Percentiles rank a stretch among this genome's conserved stretches.
These are phyloP conservation scores for Globisporangium ultimum DNA, from an alignment of 352 stramenopile species.

Conservation along the genomic window DNA sequence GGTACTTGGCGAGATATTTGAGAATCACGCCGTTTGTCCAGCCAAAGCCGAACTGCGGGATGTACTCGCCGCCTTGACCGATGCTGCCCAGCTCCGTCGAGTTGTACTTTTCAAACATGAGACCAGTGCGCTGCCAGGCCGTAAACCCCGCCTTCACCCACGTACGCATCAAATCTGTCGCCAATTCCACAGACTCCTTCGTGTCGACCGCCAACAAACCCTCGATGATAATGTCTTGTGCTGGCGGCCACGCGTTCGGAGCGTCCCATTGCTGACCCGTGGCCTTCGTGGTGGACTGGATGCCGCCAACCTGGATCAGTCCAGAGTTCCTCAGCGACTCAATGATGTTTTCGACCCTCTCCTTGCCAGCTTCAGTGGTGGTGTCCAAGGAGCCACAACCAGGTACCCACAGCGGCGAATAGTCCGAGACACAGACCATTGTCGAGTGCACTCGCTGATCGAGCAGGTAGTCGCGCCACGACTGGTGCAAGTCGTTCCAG, in stretches of 20 bases:
- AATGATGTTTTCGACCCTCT: conserved; percentile 47
- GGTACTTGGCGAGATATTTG: conserved; percentile 39
- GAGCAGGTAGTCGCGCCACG: conserved; percentile 73
- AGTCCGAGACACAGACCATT: conserved; percentile 61
- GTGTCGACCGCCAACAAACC: conserved; percentile 58
- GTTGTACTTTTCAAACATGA: conserved; percentile 86
- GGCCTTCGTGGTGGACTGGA: conserved; percentile 61
- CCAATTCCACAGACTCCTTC: conserved; percentile 42
- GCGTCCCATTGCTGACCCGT: conserved; percentile 86
- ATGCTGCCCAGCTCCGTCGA: conserved; percentile 25
- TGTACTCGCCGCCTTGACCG: conserved; percentile 52
- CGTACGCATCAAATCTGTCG: conserved; percentile 42
- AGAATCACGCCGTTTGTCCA: conserved; percentile 58
- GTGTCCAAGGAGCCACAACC: conserved; percentile 36
- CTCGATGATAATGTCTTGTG: conserved; percentile 80
- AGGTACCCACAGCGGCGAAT: conserved; percentile 62
- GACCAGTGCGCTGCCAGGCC: conserved; percentile 65
- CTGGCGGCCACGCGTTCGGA: conserved; percentile 81
- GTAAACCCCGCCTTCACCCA: conserved; percentile 60
- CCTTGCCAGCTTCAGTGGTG: conserved; percentile 17
- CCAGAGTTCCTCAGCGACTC: conserved; percentile 53
- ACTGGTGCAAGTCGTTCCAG: conserved; percentile 47
- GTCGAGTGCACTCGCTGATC: conserved; percentile 36
- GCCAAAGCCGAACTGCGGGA: conserved; percentile 45
- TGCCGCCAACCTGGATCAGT: conserved; percentile 56